Percentiles rank a stretch among this genome's conserved stretches.
Conservation (phyloP, 768 basidiomycete species). For the Suillus subalutaceus region DNA sequence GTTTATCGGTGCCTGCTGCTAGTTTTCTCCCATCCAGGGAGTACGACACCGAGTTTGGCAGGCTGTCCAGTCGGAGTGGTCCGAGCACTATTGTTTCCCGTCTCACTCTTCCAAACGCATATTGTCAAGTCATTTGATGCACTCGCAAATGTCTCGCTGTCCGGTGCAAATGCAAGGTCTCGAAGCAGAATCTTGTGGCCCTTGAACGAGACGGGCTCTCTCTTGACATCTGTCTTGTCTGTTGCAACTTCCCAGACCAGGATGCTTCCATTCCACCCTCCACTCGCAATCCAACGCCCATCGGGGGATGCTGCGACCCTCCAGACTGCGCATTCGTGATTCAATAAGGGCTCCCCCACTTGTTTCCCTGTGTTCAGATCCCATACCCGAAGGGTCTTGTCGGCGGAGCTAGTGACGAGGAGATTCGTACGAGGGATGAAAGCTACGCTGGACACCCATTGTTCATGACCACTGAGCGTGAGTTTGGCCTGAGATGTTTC, state of each 20-base stretch:
- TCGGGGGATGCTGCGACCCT: neutral
- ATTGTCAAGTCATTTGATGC: neutral
- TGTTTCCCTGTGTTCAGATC: slow-evolving; percentile 28
- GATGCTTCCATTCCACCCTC: slow-evolving; percentile 12
- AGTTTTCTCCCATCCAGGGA: neutral
- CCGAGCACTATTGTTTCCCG: neutral
- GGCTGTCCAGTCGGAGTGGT: neutral
- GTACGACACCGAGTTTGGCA: neutral
- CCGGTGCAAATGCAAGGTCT: neutral
- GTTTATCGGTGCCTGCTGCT: slow-evolving; percentile 11
- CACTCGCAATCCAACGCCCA: neutral
- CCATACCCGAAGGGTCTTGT: slow-evolving; percentile 12
- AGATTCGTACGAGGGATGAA: neutral
- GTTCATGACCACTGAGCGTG: neutral
- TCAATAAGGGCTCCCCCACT: slow-evolving; percentile 2
- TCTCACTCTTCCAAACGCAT: neutral
- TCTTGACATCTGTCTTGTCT: neutral
- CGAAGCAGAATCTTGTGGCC: neutral
- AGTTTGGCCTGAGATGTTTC: neutral
- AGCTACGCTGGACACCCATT: neutral
- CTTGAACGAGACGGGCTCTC: neutral
- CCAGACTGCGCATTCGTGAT: too few species aligned
- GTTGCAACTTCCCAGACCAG: neutral
- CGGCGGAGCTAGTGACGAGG: neutral
- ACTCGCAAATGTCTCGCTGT: slow-evolving; percentile 5